A percentile compares a stretch with the other conserved stretches of the same genome.
Evolutionary conservation across 192 early-diverging fungal species (phyloP).

Genomic region (Mortierella claussenii): DNA sequence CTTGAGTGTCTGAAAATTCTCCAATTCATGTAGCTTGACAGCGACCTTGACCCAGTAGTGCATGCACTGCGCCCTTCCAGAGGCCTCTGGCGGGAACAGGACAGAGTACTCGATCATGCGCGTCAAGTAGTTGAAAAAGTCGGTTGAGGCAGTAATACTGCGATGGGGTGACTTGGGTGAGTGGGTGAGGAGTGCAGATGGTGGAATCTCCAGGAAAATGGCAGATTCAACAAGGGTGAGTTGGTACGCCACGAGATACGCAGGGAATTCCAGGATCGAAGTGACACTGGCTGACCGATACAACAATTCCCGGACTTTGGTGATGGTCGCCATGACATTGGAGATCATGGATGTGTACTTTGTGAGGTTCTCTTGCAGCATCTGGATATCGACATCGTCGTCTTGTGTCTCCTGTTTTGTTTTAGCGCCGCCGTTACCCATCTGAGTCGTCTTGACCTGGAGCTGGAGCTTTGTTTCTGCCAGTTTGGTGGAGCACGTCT

Average conservation of each 20-base stretch:
- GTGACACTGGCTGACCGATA: slow-evolving; percentile 64
- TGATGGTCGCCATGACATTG: slow-evolving; percentile 62
- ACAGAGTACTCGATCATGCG: slow-evolving; percentile 78
- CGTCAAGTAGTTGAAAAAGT: slow-evolving; percentile 87
- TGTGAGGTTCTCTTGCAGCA: slow-evolving; percentile 56
- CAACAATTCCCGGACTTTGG: slow-evolving; percentile 60
- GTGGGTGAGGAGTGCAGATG: slow-evolving; percentile 67
- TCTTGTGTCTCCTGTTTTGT: slow-evolving; percentile 16
- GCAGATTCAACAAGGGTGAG: slow-evolving; percentile 76
- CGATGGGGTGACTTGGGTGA: slow-evolving; percentile 68
- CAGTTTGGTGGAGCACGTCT: slow-evolving; percentile 45
- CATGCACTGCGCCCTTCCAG: slow-evolving; percentile 68
- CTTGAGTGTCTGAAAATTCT: slow-evolving; percentile 79
- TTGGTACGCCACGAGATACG: slow-evolving; percentile 74
- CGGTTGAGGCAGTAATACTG: slow-evolving; percentile 71
- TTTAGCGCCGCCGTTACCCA: slow-evolving; percentile 7
- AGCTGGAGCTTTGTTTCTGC: slow-evolving; percentile 43
- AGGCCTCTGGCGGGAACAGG: slow-evolving; percentile 65
- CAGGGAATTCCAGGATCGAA: slow-evolving; percentile 65
- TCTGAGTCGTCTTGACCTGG: slow-evolving; percentile 23
- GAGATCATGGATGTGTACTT: slow-evolving; percentile 58
- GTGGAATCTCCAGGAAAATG: slow-evolving; percentile 72
- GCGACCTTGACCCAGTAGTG: slow-evolving; percentile 79
- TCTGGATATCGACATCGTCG: slow-evolving; percentile 44
- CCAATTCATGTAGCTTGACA: slow-evolving; percentile 60